phyloP scores from a whole-genome alignment of 1,284 basidiomycete species.

The Wallemia mellicola region DNA sequence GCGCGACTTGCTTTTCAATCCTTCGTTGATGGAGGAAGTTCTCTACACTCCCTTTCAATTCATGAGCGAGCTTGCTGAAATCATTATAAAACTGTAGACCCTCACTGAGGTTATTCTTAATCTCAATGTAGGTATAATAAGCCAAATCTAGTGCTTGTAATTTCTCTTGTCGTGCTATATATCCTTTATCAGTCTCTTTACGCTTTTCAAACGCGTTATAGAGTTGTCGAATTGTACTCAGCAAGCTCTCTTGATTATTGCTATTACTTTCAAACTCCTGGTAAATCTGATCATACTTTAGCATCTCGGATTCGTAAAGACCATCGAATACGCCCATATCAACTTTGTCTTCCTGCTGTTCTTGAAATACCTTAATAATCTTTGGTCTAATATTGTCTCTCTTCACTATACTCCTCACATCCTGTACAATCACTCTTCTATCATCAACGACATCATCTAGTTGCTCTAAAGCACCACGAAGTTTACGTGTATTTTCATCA shows the following conservation, averaged over 20 bases:
- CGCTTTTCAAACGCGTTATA: not conserved
- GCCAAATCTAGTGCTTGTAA: slow-evolving; percentile 65
- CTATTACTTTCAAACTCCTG: slow-evolving; percentile 30
- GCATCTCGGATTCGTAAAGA: slow-evolving; percentile 41
- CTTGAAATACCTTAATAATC: slow-evolving; percentile 34
- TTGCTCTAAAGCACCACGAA: slow-evolving; percentile 48
- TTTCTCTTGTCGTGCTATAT: slow-evolving; percentile 23
- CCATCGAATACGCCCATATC: slow-evolving; percentile 49
- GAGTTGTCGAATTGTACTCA: not conserved
- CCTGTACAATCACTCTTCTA: slow-evolving; percentile 30
- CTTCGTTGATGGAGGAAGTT: slow-evolving; percentile 39
- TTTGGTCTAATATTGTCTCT: slow-evolving; percentile 45
- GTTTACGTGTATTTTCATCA: slow-evolving; percentile 28
- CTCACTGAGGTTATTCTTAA: slow-evolving; percentile 54
- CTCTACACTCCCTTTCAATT: slow-evolving; percentile 44
- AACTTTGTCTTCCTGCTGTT: slow-evolving; percentile 22
- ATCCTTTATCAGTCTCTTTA: not conserved
- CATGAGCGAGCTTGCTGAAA: slow-evolving; percentile 32
- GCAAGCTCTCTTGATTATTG: slow-evolving; percentile 25
- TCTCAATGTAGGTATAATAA: slow-evolving; percentile 66
- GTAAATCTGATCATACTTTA: slow-evolving; percentile 48
- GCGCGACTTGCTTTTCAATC: slow-evolving; percentile 17
- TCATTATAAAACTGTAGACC: slow-evolving; percentile 70
- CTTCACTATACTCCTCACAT: slow-evolving; percentile 31
- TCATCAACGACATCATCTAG: slow-evolving; percentile 39